A percentile compares a stretch with the other conserved stretches of the same genome.
Evolutionary conservation across 2,329 filamentous ascomycete species (phyloP).

Genomic region (Graphilbum fragrans): DNA sequence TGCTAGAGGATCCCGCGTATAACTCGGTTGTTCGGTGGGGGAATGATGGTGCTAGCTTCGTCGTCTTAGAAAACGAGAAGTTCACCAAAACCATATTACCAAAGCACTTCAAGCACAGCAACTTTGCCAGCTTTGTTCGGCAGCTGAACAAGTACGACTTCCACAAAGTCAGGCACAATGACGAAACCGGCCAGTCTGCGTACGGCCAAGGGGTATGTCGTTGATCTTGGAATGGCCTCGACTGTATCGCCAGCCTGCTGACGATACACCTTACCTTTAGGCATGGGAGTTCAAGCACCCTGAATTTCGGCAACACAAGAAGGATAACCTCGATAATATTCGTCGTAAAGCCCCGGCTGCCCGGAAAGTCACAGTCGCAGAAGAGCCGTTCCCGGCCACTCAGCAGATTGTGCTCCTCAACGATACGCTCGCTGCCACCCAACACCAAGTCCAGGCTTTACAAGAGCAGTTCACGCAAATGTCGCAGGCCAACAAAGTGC

Average conservation of each 20-base stretch:
- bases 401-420: slow-evolving; percentile 86
- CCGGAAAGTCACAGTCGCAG: slow-evolving; percentile 50
- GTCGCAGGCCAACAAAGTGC: slow-evolving; percentile 46
- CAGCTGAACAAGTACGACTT: slow-evolving; percentile 98
- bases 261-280: slow-evolving; percentile 26
- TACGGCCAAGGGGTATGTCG: slow-evolving; percentile 63
- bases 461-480: slow-evolving; percentile 79
- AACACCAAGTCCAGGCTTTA: slow-evolving; percentile 81
- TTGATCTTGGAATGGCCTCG: slow-evolving; percentile 8
- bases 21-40: slow-evolving; percentile 92
- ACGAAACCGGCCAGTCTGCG: slow-evolving; percentile 69
- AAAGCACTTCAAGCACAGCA: slow-evolving; percentile 98
- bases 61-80: slow-evolving; percentile 95
- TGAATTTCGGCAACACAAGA: slow-evolving; percentile 90
- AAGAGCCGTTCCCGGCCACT: slow-evolving; percentile 65
- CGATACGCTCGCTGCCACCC: slow-evolving; percentile 77
- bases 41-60: slow-evolving; percentile 88
- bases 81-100: slow-evolving; percentile 96
- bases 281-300: slow-evolving; percentile 97
- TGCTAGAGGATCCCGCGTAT: slow-evolving; percentile 93
- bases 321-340: slow-evolving; percentile 94
- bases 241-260: neutral
- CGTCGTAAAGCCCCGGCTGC: slow-evolving; percentile 88
- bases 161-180: slow-evolving; percentile 90
- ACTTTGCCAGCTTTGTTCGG: slow-evolving; percentile 92